Conservation (phyloP, 352 stramenopile species). For the Phytophthora ohioensis region DNA sequence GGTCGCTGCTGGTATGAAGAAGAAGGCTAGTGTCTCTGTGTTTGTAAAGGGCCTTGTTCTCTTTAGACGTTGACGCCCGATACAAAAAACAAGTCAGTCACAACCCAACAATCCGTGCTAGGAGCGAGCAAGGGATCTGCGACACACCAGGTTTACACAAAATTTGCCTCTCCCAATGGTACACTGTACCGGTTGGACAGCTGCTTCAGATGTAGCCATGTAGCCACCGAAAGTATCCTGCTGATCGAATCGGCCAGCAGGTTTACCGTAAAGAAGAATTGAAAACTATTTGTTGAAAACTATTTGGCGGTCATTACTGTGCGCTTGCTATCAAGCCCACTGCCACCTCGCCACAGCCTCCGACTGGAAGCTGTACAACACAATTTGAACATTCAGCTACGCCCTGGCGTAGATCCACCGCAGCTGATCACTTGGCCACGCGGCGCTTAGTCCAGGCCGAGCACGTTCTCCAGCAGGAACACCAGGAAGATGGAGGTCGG, state of each 20-base stretch:
- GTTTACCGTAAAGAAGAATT: background rate
- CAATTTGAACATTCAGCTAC: constrained; percentile 34
- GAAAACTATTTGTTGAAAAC: constrained; percentile 1
- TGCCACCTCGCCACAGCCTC: constrained; percentile 6
- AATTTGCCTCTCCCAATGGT: constrained; percentile 19
- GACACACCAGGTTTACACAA: constrained; percentile 27
- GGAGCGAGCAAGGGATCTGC: constrained; percentile 28
- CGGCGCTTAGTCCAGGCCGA: constrained; percentile 89
- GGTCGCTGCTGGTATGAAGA: constrained; percentile 10
- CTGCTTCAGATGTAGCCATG: constrained; percentile 19
- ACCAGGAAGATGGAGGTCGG: constrained; percentile 94
- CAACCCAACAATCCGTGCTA: constrained; percentile 41
- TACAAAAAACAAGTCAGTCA: constrained; percentile 45
- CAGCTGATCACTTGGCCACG: constrained; percentile 12
- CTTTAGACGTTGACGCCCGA: constrained; percentile 20
- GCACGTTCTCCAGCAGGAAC: constrained; percentile 91
- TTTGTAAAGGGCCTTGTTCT: background rate
- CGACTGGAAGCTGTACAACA: constrained; percentile 11
- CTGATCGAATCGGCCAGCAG: no score
- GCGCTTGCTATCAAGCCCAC: background rate
- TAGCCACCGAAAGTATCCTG: constrained; percentile 18
- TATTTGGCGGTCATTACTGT: background rate
- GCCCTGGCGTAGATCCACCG: background rate
- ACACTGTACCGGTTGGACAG: constrained; percentile 19
- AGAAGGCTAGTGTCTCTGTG: constrained; percentile 8